Evolutionary conservation across 345 rosid species (phyloP), one percentile per base, ranked within the genome.

Genomic region (Pugionium cornutum): DNA sequence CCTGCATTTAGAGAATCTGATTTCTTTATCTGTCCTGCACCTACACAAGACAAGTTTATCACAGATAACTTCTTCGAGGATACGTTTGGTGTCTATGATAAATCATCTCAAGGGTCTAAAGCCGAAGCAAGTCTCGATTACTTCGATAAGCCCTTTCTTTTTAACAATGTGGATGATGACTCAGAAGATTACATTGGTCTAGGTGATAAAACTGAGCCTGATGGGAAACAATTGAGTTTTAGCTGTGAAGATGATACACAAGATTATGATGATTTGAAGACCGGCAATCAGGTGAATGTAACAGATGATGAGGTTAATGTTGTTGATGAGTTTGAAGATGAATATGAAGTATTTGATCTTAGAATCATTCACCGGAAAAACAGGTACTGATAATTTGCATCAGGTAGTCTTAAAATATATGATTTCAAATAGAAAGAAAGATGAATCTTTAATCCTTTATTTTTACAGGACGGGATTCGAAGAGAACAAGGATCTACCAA

Each of bases 381-480:
- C 79, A 83, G 92, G 96, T 92, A 49, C 39, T 18, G 18, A 18
- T 18, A 18, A 18, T 18, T 18, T 18, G 18, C 18, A 18, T 18
- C 18, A 18, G 18, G 18, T 18, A 18, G 18, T 18, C 18, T 18
- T 18, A 18, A 18, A 18, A 18, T 18, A 18, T 18, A 18, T 18
- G 18, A 18, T 18, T 18, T 18, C 18, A 18, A 18, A 18, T 18
- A 18, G 18, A 18, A 18, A 18, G 18, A 18, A 18, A 18, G 51
- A 26, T 48, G 56, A 35, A 47, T 35, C 5, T 27, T 62, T 47
- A 76, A 60, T 53, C 53, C 70, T 52, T 59, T 74, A 56, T 74
- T 29, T 11, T 58, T 74, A 50, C 89, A 92, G 95, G 91, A 94
- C 99, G 46, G 99, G 99, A 51, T 94, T 90, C 11, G 99, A 94